Evolutionary conservation across 192 early-diverging fungal genomes (phyloP), one percentile per base, ranked within the genome.

Genomic region (Dimargaris cristalligena): DNA sequence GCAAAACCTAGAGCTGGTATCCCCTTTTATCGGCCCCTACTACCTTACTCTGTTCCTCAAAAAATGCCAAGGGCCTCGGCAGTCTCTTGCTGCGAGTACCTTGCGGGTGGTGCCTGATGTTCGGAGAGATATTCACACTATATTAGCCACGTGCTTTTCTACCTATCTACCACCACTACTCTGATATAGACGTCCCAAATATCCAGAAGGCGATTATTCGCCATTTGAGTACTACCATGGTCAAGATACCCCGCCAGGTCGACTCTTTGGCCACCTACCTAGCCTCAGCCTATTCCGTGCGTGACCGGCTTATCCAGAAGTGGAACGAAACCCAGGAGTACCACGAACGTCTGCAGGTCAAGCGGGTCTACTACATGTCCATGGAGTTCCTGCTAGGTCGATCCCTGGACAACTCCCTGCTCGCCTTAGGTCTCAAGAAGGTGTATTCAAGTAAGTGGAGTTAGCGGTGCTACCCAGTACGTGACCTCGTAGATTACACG

Each of bases 331-430:
- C 95, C 32, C 91, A 97, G 68, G 89, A 91, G 51, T 71, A 87
- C 85, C 65, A 77, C 66, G 62, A 73, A 74, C 61, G 82, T 63
- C 63, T 73, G 22, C 63, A 86, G 63, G 89, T 88, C 46, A 98
- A 98, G 76, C 86, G 92, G 46, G 84, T 95, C 26, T 97, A 98
- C 74, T 98, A 98, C 76, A 74, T 98, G 63, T 97, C 93, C 32
- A 80, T 98, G 63, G 95, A 98, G 79, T 98, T 98, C 71, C 74
- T 98, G 55, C 72, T 98, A 33, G 95, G 95, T 29, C 81, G 95
- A 48, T 88, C 93, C n/a, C 80, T 98, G 63, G 95, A 98, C 80
- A 94, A 94, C 73, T 91, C 93, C 23, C 76, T 98, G 56, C 78
- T 95, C 59, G 91, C 89, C 57, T 74, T 95, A 62, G 73, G 72